A percentile compares a stretch with the other conserved stretches of the same genome.
Evolutionary conservation across 2,329 filamentous ascomycete genomes (phyloP).

Genomic region (Trichophyton benhamiae): DNA sequence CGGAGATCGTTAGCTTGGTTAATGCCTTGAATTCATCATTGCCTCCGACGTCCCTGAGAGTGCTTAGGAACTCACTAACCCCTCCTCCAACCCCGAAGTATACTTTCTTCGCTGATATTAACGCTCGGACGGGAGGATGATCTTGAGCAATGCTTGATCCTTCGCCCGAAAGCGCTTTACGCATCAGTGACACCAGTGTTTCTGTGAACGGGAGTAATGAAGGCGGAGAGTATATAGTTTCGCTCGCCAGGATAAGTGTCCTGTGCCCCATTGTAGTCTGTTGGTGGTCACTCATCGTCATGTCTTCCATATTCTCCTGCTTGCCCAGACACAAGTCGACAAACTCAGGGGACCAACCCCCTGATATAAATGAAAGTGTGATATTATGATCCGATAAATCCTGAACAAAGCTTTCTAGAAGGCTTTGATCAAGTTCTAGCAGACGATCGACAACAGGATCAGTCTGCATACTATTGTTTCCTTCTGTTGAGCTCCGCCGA

Average conservation of each 20-base stretch:
- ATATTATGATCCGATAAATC: slow-evolving; percentile 34
- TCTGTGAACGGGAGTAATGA: slow-evolving; percentile 45
- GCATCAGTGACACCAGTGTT: slow-evolving; percentile 40
- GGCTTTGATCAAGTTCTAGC: slow-evolving; percentile 36
- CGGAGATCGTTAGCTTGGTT: slow-evolving; percentile 27
- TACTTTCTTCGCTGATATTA: slow-evolving; percentile 52
- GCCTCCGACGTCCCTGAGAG: slow-evolving; percentile 18
- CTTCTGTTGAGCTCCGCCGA: neutral
- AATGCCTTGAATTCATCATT: slow-evolving; percentile 16
- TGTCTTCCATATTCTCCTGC: slow-evolving; percentile 12
- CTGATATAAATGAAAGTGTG: slow-evolving; percentile 45
- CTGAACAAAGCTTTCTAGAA: slow-evolving; percentile 36
- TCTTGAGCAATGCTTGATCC: slow-evolving; percentile 7
- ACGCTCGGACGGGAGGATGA: slow-evolving; percentile 30
- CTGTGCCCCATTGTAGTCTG: slow-evolving; percentile 20
- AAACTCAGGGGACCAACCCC: slow-evolving; percentile 43
- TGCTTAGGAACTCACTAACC: slow-evolving; percentile 45
- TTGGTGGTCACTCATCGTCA: slow-evolving; percentile 12
- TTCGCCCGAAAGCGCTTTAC: slow-evolving; percentile 15
- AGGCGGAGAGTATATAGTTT: slow-evolving; percentile 52
- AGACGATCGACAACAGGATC: slow-evolving; percentile 23
- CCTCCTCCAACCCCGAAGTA: slow-evolving; percentile 57
- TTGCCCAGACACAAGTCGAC: slow-evolving; percentile 30
- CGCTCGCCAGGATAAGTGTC: slow-evolving; percentile 45
- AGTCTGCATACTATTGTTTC: neutral